Evolutionary conservation across 805 yeast genomes (phyloP), one percentile per base, ranked within the genome.

Genomic region (Clavispora asparagi): DNA sequence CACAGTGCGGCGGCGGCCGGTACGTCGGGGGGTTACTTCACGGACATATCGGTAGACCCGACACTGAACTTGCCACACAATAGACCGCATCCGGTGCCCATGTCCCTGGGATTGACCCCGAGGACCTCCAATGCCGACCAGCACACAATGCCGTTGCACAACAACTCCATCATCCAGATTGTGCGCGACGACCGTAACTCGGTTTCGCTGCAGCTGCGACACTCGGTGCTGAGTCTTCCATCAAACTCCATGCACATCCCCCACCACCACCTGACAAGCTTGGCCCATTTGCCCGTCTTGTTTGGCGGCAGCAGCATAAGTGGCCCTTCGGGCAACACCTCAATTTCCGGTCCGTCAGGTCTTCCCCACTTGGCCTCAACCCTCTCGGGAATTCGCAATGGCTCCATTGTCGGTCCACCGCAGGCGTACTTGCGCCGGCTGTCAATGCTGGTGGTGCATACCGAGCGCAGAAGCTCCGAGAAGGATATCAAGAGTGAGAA

Each of bases 221-320:
- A 67, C 37, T 68, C 73, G 27, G 70, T 71, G 10, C 65, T 68
- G 47, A 67, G 73, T 6, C 60, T 71, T 28, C 77, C 77, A 8
- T 68, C 73, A 14, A 71, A 71, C 52, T 64, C 70, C 14, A 71
- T 71, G 77, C 67, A 71, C 51, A 71, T 71, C 9, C 77, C 77
- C 1, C 77, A 71, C 53, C 77, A 71, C 55, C 75, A 71, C 47
- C 64, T 62, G 59, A 63, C 58, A 46, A 62, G 56, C 46, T 60
- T 71, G 55, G 74, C 74, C 4, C 77, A 71, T 51, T 58, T 71
- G 41, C 77, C 77, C 1, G 64, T 68, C 4, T 50, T 71, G 16
- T 71, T 69, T 49, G 76, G 76, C n/a, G 65, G 70, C 10, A 63
- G 60, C 41, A 64, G 71, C 52, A 61, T 71, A 27, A 64, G 71